Conservation (phyloP, 768 basidiomycete species). For the Rubroboletus pulcherrimus region DNA sequence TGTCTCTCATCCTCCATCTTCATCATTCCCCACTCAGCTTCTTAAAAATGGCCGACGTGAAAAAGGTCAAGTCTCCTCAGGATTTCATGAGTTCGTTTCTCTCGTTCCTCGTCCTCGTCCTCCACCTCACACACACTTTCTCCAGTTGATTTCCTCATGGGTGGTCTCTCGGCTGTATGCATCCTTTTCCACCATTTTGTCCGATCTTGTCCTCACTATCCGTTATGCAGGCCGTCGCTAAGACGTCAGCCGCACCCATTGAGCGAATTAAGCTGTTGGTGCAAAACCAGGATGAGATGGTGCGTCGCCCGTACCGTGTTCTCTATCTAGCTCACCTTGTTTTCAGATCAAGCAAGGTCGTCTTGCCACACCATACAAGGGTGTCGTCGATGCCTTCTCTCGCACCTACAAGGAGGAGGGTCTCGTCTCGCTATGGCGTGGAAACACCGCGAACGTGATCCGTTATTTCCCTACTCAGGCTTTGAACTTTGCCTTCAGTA, state of each 20-base stretch:
- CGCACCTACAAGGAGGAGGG: slow-evolving; percentile 97
- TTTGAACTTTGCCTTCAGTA: slow-evolving; percentile 99
- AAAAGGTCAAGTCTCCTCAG: slow-evolving; percentile 86
- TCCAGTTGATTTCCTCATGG: slow-evolving; percentile 92
- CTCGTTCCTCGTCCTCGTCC: not conserved
- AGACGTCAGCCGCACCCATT: slow-evolving; percentile 98
- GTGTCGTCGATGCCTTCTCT: slow-evolving; percentile 84
- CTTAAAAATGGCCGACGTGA: slow-evolving; percentile 74
- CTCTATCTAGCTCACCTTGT: slow-evolving; percentile 4
- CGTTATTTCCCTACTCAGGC: slow-evolving; percentile 99
- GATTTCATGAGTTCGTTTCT: slow-evolving; percentile 72
- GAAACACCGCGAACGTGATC: slow-evolving; percentile 99
- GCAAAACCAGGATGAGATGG: slow-evolving; percentile 99
- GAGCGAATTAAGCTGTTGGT: slow-evolving; percentile 99
- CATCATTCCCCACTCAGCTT: slow-evolving; percentile 49
- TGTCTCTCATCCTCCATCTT: slow-evolving; percentile 42
- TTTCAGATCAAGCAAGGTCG: slow-evolving; percentile 97
- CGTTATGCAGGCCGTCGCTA: slow-evolving; percentile 80
- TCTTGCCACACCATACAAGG: slow-evolving; percentile 94
- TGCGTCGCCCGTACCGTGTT: slow-evolving; percentile 27
- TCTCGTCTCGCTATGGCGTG: slow-evolving; percentile 93
- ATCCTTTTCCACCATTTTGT: not conserved
- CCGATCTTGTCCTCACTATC: slow-evolving; percentile 16
- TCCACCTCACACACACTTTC: slow-evolving; percentile 15
- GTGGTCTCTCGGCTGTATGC: slow-evolving; percentile 88